These are phyloP conservation scores for Penicillium sp. DNA, from an alignment of 2,329 filamentous ascomycete species.

Conservation along the genomic window DNA sequence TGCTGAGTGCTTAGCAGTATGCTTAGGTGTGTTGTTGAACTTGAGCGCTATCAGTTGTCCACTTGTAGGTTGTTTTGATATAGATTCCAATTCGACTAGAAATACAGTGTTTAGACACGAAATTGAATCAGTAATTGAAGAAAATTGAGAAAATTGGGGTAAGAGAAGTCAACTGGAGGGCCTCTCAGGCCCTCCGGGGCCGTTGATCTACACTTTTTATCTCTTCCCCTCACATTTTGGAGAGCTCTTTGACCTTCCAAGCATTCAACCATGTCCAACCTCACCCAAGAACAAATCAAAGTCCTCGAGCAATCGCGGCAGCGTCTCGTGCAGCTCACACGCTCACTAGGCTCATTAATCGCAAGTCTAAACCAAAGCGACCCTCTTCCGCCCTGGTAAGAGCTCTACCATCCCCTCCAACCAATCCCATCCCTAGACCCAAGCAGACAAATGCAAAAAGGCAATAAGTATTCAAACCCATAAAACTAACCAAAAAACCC, in stretches of 20 bases:
- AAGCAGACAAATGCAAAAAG: neutral
- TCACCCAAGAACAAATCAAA: slow-evolving; percentile 51
- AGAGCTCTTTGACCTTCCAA: slow-evolving; percentile 1
- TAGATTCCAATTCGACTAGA: no score
- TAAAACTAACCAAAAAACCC: neutral
- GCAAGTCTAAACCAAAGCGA: slow-evolving; percentile 60
- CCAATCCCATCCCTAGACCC: neutral
- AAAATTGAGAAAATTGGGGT: neutral
- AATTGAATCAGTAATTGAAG: no score
- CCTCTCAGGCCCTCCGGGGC: neutral
- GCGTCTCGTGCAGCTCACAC: slow-evolving; percentile 65
- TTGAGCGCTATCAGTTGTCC: neutral
- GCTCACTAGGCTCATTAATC: slow-evolving; percentile 64
- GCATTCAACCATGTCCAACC: slow-evolving; percentile 33
- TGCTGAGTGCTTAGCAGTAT: neutral
- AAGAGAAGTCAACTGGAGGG: neutral
- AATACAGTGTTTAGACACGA: no score
- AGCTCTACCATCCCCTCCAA: neutral
- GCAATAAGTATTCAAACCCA: neutral
- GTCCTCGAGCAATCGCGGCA: slow-evolving; percentile 69
- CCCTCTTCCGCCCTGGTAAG: slow-evolving; percentile 66
- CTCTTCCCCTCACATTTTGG: neutral
- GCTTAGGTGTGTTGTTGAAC: no score
- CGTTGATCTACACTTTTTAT: slow-evolving; percentile 1
- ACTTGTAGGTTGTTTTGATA: neutral